These are phyloP conservation scores for Stemphylium beticola DNA, from an alignment of 2,329 filamentous ascomycete genomes.

Conservation along the genomic window DNA sequence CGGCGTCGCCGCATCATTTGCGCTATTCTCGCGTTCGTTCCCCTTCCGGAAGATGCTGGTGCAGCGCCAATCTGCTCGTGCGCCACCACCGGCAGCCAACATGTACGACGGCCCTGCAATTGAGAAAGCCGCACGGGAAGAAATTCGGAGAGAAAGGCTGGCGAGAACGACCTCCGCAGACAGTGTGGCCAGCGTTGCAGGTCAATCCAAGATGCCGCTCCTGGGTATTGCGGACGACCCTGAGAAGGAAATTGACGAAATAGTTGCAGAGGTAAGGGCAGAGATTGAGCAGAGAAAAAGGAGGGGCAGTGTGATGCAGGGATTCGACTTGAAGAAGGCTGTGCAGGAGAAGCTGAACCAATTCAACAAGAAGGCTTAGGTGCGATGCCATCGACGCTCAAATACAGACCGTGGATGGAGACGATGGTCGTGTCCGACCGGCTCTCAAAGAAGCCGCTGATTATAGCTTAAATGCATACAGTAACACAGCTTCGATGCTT, in stretches of 20 bases:
- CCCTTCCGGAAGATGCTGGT: slow-evolving; percentile 61
- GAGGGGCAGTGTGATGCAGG: slow-evolving; percentile 49
- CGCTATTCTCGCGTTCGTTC: slow-evolving; percentile 80
- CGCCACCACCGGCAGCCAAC: slow-evolving; percentile 22
- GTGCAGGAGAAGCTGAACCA: slow-evolving; percentile 46
- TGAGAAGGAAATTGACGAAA: slow-evolving; percentile 76
- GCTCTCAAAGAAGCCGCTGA: neutral
- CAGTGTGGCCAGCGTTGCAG: slow-evolving; percentile 47
- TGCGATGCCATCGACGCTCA: neutral
- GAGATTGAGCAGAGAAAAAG: slow-evolving; percentile 70
- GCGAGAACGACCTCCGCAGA: slow-evolving; percentile 64
- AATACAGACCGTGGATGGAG: neutral
- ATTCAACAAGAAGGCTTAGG: slow-evolving; percentile 33
- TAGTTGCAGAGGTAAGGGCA: slow-evolving; percentile 72
- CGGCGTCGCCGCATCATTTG: slow-evolving; percentile 68
- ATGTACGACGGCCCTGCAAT: slow-evolving; percentile 35
- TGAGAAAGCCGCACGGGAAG: slow-evolving; percentile 44
- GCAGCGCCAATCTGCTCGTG: slow-evolving; percentile 37
- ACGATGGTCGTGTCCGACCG: neutral
- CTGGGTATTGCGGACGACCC: slow-evolving; percentile 82
- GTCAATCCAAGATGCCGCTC: slow-evolving; percentile 61
- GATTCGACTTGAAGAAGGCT: slow-evolving; percentile 45
- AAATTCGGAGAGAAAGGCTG: slow-evolving; percentile 46
- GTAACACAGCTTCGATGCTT: neutral
- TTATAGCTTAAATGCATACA: slow-evolving; percentile 2